Evolutionary conservation across 148 eudicot genomes (phyloP), one percentile per base, ranked within the genome.

Genomic region (Chenopodium berlandieri): DNA sequence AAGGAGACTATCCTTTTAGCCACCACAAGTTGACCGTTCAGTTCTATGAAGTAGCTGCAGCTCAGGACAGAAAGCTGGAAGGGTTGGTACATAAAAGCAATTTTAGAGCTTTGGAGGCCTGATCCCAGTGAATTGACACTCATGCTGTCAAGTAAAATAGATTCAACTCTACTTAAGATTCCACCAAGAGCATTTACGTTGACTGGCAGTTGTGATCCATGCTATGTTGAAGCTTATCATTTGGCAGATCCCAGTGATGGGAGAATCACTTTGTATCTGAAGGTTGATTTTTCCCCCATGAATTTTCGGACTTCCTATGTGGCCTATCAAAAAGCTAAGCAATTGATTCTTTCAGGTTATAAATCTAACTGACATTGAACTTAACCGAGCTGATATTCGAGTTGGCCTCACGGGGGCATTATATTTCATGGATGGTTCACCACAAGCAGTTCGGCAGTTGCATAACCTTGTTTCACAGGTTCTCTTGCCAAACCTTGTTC

Each of bases 171-270:
- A 65, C 91, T 94, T 32, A 96, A 91, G 86, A 89, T 91, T 75
- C 92, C 98, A 77, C 99, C 99, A 60, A 89, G 88, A 86, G 94
- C 99, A 77, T 84, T 68, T 76, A 82, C 98, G 73, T 89, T 96
- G 86, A 89, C 93, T 63, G 99, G 97, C 68, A 94, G 99, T 86
- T 94, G 99, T 54, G 99, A 96, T 89, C 98, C 98, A 80, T 96
- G 98, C 83, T 96, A 94, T 84, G 93, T 92, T 64, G 99, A 96
- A 90, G 99, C 93, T 60, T 96, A 94, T 89, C 98, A 94, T 87
- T 89, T 96, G 88, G 85, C 98, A 73, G 99, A 96, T 88, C 94
- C 98, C 71, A 90, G 85, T 86, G 99, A 96, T 88, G 99, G 98
- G 78, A 90, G 94, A 86, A 89, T 96, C 82, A 94, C 95, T 78